phyloP scores from a whole-genome alignment of 805 yeast species.

The Blastobotrys robertii region DNA sequence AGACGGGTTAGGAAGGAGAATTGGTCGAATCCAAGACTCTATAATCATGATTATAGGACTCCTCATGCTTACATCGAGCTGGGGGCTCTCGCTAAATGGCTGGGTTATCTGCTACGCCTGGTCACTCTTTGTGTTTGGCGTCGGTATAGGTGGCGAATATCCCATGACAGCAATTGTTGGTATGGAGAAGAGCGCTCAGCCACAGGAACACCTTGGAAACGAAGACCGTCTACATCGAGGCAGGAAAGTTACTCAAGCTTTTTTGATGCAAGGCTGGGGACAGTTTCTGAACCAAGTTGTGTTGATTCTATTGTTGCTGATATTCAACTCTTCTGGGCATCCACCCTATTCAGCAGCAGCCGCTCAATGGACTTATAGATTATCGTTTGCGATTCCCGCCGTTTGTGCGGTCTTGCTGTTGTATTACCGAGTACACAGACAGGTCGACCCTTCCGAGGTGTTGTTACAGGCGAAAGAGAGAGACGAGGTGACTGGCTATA shows the following conservation, averaged over 20 bases:
- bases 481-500: slow-evolving; percentile 30
- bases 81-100: slow-evolving; percentile 47
- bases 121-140: slow-evolving; percentile 39
- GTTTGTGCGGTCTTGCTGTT: slow-evolving; percentile 30
- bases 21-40: slow-evolving; percentile 51
- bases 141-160: slow-evolving; percentile 60
- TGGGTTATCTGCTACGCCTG: slow-evolving; percentile 44
- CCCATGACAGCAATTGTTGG: slow-evolving; percentile 56
- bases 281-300: slow-evolving; percentile 86
- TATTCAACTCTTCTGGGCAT: slow-evolving; percentile 90
- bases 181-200: slow-evolving; percentile 43
- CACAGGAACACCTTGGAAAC: slow-evolving; percentile 22
- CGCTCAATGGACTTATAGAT: slow-evolving; percentile 31
- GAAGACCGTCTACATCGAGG: slow-evolving; percentile 33
- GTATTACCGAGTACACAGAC: slow-evolving; percentile 29
- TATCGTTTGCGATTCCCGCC: slow-evolving; percentile 30
- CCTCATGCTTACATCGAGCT: slow-evolving; percentile 48
- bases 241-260: slow-evolving; percentile 33
- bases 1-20: slow-evolving; percentile 51
- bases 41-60: slow-evolving; percentile 49
- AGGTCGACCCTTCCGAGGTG: slow-evolving; percentile 26
- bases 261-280: slow-evolving; percentile 96
- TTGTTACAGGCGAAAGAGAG: slow-evolving; percentile 24
- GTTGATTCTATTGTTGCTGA: slow-evolving; percentile 69
- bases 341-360: slow-evolving; percentile 44